Evolutionary conservation across 495 filamentous ascomycete genomes (phyloP).

Genomic region (Thozetella sp.): DNA sequence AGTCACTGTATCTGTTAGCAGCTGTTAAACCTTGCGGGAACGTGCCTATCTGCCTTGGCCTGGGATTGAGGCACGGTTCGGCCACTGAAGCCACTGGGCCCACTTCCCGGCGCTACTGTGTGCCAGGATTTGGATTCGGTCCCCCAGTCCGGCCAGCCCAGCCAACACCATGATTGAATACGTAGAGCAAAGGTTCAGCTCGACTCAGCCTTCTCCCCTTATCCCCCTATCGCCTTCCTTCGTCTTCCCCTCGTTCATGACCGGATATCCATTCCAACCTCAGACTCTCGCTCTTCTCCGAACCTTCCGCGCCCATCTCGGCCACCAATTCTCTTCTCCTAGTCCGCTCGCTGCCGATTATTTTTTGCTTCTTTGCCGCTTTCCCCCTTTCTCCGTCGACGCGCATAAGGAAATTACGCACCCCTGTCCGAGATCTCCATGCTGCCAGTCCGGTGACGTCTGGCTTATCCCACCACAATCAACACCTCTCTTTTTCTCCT

Average conservation of each 20-base stretch:
- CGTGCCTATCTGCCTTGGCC: no score
- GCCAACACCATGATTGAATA: neutral
- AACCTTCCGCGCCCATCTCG: neutral
- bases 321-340: conserved; percentile 4
- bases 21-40: no score
- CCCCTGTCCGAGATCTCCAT: conserved; percentile 2
- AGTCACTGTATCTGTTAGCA: neutral
- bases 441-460: neutral
- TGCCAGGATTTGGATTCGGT: neutral
- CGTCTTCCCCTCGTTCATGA: conserved; percentile 14
- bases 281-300: conserved; percentile 20
- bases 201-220: conserved; percentile 22
- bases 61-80: no score
- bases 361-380: conserved; percentile 5
- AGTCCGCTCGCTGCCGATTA: neutral
- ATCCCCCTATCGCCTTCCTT: conserved; percentile 19
- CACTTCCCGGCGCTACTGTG: neutral
- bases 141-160: neutral
- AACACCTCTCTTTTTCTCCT: neutral
- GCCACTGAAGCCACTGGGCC: neutral
- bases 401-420: neutral
- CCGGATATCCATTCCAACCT: neutral
- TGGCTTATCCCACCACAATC: neutral
- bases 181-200: conserved; percentile 6
- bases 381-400: neutral